phyloP scores from a whole-genome alignment of 2,329 filamentous ascomycete genomes.

The Decorospora gaudefroyi region DNA sequence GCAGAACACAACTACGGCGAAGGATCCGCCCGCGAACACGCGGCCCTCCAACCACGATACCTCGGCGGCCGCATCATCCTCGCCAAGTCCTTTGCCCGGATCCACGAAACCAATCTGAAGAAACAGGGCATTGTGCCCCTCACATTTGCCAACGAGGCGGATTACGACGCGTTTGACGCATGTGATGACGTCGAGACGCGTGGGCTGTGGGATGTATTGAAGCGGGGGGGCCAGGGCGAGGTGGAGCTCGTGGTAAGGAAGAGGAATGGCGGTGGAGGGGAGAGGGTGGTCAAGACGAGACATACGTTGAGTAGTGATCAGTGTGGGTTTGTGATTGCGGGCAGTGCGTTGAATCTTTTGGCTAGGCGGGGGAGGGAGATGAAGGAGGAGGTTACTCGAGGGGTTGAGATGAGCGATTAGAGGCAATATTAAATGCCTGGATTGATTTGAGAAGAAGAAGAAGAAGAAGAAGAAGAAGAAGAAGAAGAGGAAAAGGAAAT shows the following conservation, averaged over 20 bases:
- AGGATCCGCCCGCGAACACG: constrained; percentile 86
- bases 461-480: no score
- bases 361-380: constrained; percentile 61
- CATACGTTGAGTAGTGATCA: constrained; percentile 90
- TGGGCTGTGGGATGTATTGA: constrained; percentile 81
- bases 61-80: constrained; percentile 83
- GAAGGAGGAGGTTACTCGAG: constrained; percentile 45
- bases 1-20: constrained; percentile 98
- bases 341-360: constrained; percentile 89
- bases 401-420: constrained; percentile 48
- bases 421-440: no score
- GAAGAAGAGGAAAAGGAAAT: no score
- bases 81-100: constrained; percentile 84
- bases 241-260: constrained; percentile 64
- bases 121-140: constrained; percentile 96
- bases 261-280: constrained; percentile 65
- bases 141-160: constrained; percentile 83
- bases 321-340: constrained; percentile 87
- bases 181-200: constrained; percentile 83
- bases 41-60: constrained; percentile 87
- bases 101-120: constrained; percentile 95
- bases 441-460: no score
- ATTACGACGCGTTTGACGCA: constrained; percentile 82
- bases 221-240: constrained; percentile 74
- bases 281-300: constrained; percentile 73